phyloP scores from a whole-genome alignment of 768 basidiomycete species.

The Termitomyces sp. region DNA sequence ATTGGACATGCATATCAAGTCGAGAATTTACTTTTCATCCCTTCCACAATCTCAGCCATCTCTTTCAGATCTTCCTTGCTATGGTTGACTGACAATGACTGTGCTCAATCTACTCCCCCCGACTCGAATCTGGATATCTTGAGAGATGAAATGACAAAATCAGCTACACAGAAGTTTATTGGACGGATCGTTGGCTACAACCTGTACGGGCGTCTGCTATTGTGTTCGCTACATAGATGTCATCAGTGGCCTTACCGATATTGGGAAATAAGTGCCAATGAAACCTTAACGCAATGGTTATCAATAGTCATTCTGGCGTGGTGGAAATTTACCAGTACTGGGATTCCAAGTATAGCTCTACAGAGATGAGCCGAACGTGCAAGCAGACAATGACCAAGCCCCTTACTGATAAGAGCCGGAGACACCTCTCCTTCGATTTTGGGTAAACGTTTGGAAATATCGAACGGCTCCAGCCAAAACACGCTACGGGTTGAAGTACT shows the following conservation, averaged over 20 bases:
- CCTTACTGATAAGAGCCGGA: slow-evolving; percentile 1
- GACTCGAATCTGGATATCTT: no score
- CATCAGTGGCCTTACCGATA: neutral
- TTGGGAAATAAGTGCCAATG: slow-evolving; percentile 13
- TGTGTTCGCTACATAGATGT: neutral
- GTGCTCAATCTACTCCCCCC: neutral
- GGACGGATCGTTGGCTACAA: neutral
- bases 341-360: slow-evolving; percentile 9
- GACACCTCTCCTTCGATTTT: neutral
- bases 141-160: neutral
- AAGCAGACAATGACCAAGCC: neutral
- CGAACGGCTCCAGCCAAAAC: slow-evolving; percentile 4
- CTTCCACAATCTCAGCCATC: slow-evolving; percentile 7
- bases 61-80: neutral
- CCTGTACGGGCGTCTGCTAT: slow-evolving; percentile 1
- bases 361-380: neutral
- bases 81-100: no score
- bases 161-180: neutral
- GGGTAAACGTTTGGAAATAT: neutral
- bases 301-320: neutral
- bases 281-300: neutral
- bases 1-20: neutral
- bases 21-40: neutral
- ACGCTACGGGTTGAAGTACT: neutral
- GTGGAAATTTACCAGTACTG: slow-evolving; percentile 8